Evolutionary conservation across 768 basidiomycete genomes (phyloP), one percentile per base, ranked within the genome.

Genomic region (Amyloporia xantha): DNA sequence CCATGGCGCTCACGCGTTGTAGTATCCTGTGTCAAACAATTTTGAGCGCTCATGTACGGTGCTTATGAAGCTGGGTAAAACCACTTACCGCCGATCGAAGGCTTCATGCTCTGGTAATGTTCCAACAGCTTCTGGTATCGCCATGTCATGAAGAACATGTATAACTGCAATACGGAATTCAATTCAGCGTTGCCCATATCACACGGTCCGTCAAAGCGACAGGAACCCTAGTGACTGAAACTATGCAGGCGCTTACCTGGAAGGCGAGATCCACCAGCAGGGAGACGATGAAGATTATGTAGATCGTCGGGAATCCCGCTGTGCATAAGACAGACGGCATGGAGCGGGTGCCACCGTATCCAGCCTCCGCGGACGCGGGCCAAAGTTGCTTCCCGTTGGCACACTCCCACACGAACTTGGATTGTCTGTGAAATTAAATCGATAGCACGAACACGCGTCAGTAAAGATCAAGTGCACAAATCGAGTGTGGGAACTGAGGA

Each of bases 111-210:
- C 27, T 68, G 63, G 67, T 86, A 86, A 65, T 82, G 77, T 65
- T 82, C 79, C 64, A 86, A 66, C 57, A 81, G 71, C 65, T 80
- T 84, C 58, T 76, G 75, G 76, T 78, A 87, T 48, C 84, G 73
- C 85, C 84, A 89, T 59, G 71, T 72, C 65, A 86, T 67, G 72
- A 87, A 85, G 65, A 75, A 79, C 82, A 86, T 83, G 72, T 87
- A 86, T 44, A 83, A 59, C 85, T 86, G 57, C 44, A 33, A 54
- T n/a, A 28, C 21, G 53, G 41, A 39, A 44, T 49, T 23, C 9
- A 33, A 15, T 7, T 7, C 7, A 19, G 7, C 17, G 13, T 15
- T 3, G 5, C 7, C 20, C 41, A 23, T 33, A 33, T 33, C 30
- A 33, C 30, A 15, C 30, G 30, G 30, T 15, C 30, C 30, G 30